Evolutionary conservation across 2,329 filamentous ascomycete species (phyloP).

Genomic region (Massarina eburnea): DNA sequence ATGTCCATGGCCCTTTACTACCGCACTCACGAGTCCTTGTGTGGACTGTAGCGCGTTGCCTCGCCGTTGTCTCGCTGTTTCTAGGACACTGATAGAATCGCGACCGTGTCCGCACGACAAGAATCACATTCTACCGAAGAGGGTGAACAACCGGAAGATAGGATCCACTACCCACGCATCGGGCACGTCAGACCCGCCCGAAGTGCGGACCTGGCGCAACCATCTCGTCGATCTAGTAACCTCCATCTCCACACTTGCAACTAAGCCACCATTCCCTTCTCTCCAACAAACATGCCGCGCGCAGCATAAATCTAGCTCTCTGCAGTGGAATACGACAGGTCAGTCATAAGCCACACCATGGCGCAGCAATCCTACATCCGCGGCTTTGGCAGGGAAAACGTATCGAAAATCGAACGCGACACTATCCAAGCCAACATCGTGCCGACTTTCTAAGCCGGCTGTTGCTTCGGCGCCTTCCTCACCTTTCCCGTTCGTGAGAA

Average conservation of each 20-base stretch:
- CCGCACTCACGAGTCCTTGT: too few species aligned
- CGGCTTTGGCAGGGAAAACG: conserved; percentile 36
- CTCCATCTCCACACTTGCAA: conserved; percentile 43
- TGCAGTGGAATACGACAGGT: conserved; percentile 38
- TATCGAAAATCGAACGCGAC: conserved; percentile 33
- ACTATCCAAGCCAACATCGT: conserved; percentile 45
- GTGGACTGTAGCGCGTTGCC: too few species aligned
- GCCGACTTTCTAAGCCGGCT: conserved; percentile 42
- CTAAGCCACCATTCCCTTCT: conserved; percentile 11
- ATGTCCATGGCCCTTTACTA: too few species aligned
- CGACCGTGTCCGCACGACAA: too few species aligned
- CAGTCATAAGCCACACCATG: conserved; percentile 46
- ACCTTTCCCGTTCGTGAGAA: conserved; percentile 52
- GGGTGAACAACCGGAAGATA: too few species aligned
- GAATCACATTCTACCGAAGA: too few species aligned
- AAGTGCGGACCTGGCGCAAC: conserved; percentile 41
- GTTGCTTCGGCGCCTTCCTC: conserved; percentile 44
- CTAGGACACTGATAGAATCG: too few species aligned
- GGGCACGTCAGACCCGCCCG: conserved; percentile 37
- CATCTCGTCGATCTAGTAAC: conserved; percentile 37
- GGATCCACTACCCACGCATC: conserved; percentile 35
- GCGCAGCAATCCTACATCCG: conserved; percentile 43
- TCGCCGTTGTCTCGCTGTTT: too few species aligned
- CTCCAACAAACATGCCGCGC: not conserved
- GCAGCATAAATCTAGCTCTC: not conserved